Evolutionary conservation across 176 grass and related monocot genomes (phyloP).

Genomic region (Miscanthus lutarioriparius): DNA sequence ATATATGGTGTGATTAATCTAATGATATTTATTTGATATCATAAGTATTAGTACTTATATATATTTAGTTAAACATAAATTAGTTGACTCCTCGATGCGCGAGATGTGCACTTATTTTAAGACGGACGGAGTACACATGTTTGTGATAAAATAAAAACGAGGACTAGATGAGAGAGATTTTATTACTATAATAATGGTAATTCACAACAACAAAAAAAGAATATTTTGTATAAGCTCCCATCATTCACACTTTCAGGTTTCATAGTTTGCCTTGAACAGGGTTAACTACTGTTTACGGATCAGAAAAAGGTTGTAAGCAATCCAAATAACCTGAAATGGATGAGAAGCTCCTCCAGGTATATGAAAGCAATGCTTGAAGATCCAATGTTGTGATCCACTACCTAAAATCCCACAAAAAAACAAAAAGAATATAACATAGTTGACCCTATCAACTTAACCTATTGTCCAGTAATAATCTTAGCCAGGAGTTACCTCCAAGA

Average conservation of each 20-base stretch:
- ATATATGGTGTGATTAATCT: too few species aligned
- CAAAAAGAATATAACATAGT: not conserved
- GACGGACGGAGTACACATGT: not conserved
- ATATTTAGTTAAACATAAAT: too few species aligned
- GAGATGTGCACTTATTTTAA: too few species aligned
- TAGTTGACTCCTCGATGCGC: too few species aligned
- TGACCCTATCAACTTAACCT: not conserved
- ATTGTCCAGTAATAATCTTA: not conserved
- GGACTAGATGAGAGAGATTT: not conserved
- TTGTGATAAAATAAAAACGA: not conserved
- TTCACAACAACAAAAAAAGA: too few species aligned
- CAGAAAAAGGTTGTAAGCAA: slow-evolving; percentile 3
- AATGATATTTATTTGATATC: too few species aligned
- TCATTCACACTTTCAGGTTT: not conserved
- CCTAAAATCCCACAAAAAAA: slow-evolving; percentile 37
- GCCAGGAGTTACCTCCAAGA: slow-evolving; percentile 68
- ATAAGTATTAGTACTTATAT: too few species aligned
- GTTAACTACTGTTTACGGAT: not conserved
- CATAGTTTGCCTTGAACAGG: not conserved
- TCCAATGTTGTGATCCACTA: slow-evolving; percentile 70
- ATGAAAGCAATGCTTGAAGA: slow-evolving; percentile 64
- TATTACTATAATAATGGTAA: not conserved
- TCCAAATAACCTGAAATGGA: slow-evolving; percentile 61
- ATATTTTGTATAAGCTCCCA: not conserved
- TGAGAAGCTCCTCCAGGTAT: slow-evolving; percentile 73